Conservation (phyloP, 2,329 filamentous ascomycete genomes). For the Penicillium sp. region DNA sequence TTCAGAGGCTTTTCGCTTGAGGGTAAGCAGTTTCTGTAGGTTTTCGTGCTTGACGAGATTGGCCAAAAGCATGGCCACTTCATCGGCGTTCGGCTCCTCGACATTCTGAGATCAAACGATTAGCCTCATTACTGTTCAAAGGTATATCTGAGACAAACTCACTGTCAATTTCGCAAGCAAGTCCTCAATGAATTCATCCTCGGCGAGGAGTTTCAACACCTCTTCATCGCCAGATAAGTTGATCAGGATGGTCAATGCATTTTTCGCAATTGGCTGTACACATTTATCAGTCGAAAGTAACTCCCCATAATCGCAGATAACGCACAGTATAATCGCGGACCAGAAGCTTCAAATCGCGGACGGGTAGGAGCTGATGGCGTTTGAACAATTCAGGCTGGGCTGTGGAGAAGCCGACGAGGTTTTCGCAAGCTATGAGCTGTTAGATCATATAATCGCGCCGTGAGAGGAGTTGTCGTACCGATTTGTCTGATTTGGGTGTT, state of each 20-base stretch:
- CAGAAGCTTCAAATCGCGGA: conserved; percentile 84
- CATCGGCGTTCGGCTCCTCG: conserved; percentile 77
- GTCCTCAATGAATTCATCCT: conserved; percentile 75
- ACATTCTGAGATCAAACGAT: conserved; percentile 25
- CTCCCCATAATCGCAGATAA: conserved; percentile 12
- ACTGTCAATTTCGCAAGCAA: conserved; percentile 71
- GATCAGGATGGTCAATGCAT: conserved; percentile 74
- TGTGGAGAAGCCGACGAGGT: conserved; percentile 79
- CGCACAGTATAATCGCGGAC: conserved; percentile 77
- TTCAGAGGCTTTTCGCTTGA: conserved; percentile 67
- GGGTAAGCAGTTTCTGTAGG: conserved; percentile 65
- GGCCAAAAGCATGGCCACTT: conserved; percentile 86
- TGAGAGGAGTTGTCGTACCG: conserved; percentile 46
- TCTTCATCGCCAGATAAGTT: conserved; percentile 83
- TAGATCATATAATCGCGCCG: conserved; percentile 13
- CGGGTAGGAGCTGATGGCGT: conserved; percentile 68
- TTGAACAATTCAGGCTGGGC: conserved; percentile 82
- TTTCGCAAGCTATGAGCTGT: conserved; percentile 66
- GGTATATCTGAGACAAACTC: conserved; percentile 55
- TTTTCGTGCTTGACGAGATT: conserved; percentile 82
- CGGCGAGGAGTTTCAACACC: conserved; percentile 68
- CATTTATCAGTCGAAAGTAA: conserved; percentile 7
- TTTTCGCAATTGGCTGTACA: conserved; percentile 77
- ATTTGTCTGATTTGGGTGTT: conserved; percentile 87
- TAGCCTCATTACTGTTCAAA: not conserved